Evolutionary conservation across 2,329 filamentous ascomycete genomes (phyloP).

Genomic region (Verruconis gallopava): DNA sequence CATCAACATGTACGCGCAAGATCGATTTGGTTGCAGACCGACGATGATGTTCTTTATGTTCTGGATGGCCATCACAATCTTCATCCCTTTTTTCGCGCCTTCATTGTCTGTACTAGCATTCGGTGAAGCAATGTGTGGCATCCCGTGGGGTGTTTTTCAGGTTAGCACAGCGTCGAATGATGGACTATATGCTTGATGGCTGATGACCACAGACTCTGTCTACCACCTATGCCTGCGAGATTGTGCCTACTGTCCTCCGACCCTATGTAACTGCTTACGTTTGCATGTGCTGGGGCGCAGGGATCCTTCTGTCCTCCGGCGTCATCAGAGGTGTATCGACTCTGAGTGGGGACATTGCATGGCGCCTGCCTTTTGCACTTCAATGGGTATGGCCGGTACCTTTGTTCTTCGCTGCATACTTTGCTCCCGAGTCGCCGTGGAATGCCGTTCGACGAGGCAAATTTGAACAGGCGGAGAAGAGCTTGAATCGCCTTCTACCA

Average conservation of each 20-base stretch:
- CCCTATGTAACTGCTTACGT: constrained; percentile 48
- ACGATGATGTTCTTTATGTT: constrained; percentile 34
- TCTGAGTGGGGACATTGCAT: constrained; percentile 54
- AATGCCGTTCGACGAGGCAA: constrained; percentile 60
- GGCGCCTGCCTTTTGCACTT: constrained; percentile 52
- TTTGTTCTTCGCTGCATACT: constrained; percentile 50
- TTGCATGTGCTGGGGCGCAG: constrained; percentile 68
- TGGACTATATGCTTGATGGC: neutral
- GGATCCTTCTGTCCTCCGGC: constrained; percentile 60
- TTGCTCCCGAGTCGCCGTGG: constrained; percentile 61
- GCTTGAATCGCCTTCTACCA: constrained; percentile 40
- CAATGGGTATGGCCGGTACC: constrained; percentile 71
- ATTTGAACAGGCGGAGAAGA: constrained; percentile 51
- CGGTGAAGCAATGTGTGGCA: constrained; percentile 35
- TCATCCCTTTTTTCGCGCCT: constrained; percentile 38
- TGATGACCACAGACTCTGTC: constrained; percentile 11
- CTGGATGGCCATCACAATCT: constrained; percentile 30
- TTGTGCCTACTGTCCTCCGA: constrained; percentile 58
- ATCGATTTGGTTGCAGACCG: constrained; percentile 33
- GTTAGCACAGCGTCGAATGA: constrained; percentile 25
- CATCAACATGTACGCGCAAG: constrained; percentile 33
- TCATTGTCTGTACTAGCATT: constrained; percentile 30
- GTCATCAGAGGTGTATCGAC: constrained; percentile 56
- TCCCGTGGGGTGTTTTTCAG: constrained; percentile 37
- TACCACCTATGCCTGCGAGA: constrained; percentile 41